These are phyloP conservation scores for Heliosperma pusillum DNA, from an alignment of 148 eudicot genomes.

Conservation along the genomic window DNA sequence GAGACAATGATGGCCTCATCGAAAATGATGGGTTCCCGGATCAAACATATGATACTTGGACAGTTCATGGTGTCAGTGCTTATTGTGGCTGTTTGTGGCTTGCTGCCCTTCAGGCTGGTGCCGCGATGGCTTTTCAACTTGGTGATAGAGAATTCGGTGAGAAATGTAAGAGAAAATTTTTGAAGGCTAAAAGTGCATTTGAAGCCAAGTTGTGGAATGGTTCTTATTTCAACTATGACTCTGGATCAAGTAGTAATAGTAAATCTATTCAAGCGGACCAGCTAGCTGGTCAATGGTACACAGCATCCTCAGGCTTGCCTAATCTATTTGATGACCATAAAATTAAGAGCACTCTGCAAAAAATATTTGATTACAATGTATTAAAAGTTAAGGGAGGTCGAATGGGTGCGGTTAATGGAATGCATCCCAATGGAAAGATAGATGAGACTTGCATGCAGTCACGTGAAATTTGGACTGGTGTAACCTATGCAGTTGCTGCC, in stretches of 20 bases:
- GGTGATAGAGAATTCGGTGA: constrained; percentile 80
- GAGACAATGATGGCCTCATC: constrained; percentile 78
- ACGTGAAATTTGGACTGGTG: constrained; percentile 96
- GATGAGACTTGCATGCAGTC: constrained; percentile 99
- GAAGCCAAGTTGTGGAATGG: constrained; percentile 91
- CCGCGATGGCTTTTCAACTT: constrained; percentile 85
- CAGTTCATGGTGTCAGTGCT: constrained; percentile 95
- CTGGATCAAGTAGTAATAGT: constrained; percentile 96
- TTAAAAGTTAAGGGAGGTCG: constrained; percentile 87
- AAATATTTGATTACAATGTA: constrained; percentile 82
- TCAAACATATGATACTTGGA: constrained; percentile 98
- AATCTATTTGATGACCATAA: constrained; percentile 67
- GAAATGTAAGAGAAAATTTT: constrained; percentile 67
- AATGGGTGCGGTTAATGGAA: constrained; percentile 98
- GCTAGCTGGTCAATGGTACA: constrained; percentile 96
- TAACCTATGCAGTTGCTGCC: constrained; percentile 83
- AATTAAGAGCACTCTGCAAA: constrained; percentile 69
- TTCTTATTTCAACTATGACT: constrained; percentile 91
- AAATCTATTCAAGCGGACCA: constrained; percentile 96
- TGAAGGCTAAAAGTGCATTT: constrained; percentile 61
- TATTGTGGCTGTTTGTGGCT: constrained; percentile 97
- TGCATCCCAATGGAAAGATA: constrained; percentile 88
- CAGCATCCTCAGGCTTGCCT: constrained; percentile 90
- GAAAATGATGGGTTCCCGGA: constrained; percentile 99
- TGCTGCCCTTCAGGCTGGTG: constrained; percentile 94